Conservation (phyloP, 179 eudicot species). For the Silene noctiflora region DNA sequence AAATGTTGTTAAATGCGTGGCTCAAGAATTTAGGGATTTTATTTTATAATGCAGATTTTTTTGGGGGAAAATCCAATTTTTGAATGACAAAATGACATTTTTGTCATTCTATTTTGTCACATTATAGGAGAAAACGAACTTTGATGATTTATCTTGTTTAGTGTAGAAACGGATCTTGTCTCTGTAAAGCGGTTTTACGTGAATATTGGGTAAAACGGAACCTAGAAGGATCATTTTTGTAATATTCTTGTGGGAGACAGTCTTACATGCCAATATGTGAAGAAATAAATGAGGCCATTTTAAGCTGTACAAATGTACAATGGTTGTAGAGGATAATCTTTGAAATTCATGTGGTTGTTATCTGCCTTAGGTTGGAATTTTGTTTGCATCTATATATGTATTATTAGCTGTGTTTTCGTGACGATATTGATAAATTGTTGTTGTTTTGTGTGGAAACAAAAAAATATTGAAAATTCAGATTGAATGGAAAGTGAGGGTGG, state of each 20-base stretch:
- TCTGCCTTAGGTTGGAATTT: too few relatives aligned
- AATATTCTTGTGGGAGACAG: too few relatives aligned
- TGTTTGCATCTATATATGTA: too few relatives aligned
- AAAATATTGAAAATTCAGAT: slow-evolving; percentile 20
- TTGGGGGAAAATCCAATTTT: background rate
- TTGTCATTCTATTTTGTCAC: background rate
- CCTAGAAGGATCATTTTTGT: too few relatives aligned
- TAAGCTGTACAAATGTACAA: too few relatives aligned
- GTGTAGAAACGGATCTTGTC: background rate
- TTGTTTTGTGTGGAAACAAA: slow-evolving; percentile 1
- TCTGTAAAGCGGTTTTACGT: too few relatives aligned
- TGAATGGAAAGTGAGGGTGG: slow-evolving; percentile 41
- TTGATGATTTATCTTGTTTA: background rate
- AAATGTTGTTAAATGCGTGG: background rate
- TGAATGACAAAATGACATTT: background rate
- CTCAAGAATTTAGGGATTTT: background rate
- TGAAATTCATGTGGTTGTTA: too few relatives aligned
- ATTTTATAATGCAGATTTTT: background rate
- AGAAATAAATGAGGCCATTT: too few relatives aligned
- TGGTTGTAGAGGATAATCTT: too few relatives aligned
- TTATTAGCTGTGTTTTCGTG: too few relatives aligned
- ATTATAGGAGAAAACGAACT: background rate
- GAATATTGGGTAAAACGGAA: too few relatives aligned
- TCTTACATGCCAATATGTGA: too few relatives aligned
- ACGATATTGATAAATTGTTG: background rate